phyloP scores from a whole-genome alignment of 805 yeast species.

The Cyberlindnera samutprakarnensis region DNA sequence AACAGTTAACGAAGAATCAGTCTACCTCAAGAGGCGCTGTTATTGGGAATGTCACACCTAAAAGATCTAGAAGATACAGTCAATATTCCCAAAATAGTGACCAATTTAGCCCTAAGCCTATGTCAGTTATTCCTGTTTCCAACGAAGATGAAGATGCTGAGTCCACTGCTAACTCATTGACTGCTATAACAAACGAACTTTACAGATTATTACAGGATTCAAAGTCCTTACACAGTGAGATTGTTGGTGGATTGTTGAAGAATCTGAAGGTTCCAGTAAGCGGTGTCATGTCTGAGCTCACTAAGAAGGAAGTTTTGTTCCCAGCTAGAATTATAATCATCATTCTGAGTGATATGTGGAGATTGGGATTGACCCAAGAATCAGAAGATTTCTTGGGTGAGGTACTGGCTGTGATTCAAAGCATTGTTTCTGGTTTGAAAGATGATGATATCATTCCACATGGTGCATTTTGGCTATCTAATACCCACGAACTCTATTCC shows the following conservation, averaged over 20 bases:
- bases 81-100: slow-evolving; percentile 34
- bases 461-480: slow-evolving; percentile 97
- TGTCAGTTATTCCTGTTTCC: slow-evolving; percentile 53
- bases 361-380: slow-evolving; percentile 87
- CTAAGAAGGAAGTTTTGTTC: slow-evolving; percentile 86
- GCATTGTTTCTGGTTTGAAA: slow-evolving; percentile 66
- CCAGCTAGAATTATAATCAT: slow-evolving; percentile 94
- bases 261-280: slow-evolving; percentile 83
- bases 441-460: slow-evolving; percentile 85
- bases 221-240: slow-evolving; percentile 67
- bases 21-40: slow-evolving; percentile 23
- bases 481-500: slow-evolving; percentile 90
- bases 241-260: slow-evolving; percentile 77
- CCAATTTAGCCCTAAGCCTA: slow-evolving; percentile 40
- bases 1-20: slow-evolving; percentile 22
- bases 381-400: slow-evolving; percentile 87
- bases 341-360: slow-evolving; percentile 95
- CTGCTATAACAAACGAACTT: slow-evolving; percentile 69
- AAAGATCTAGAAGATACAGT: slow-evolving; percentile 27
- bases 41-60: slow-evolving; percentile 18
- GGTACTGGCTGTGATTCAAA: slow-evolving; percentile 80
- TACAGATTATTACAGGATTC: slow-evolving; percentile 67
- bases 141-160: slow-evolving; percentile 40
- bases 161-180: slow-evolving; percentile 38
- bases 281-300: slow-evolving; percentile 73